A percentile compares a stretch with the other conserved stretches of the same genome.
Conservation (phyloP, 2,329 filamentous ascomycete genomes). For the Penicillium occitanis region DNA sequence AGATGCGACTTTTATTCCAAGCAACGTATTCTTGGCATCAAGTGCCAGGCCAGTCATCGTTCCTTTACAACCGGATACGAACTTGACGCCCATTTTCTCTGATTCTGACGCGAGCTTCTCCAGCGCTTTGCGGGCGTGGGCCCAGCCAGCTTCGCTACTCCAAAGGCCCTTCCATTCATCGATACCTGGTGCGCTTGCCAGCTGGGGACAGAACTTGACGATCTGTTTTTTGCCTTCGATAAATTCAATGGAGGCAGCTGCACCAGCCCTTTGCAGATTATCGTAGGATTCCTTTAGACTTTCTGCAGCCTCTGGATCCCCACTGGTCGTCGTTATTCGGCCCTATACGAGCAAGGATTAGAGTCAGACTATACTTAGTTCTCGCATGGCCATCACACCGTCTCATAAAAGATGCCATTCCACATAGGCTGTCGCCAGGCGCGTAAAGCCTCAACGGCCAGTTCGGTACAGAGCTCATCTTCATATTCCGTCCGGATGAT, state of each 20-base stretch:
- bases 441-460: slow-evolving; percentile 15
- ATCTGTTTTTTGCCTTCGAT: slow-evolving; percentile 33
- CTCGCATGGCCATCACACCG: background rate
- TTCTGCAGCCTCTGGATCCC: slow-evolving; percentile 22
- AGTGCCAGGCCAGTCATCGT: slow-evolving; percentile 44
- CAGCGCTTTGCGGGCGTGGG: slow-evolving; percentile 53
- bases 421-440: slow-evolving; percentile 19
- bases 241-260: slow-evolving; percentile 43
- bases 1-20: slow-evolving; percentile 47
- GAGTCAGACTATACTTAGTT: background rate
- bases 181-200: slow-evolving; percentile 53
- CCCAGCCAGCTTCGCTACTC: slow-evolving; percentile 51
- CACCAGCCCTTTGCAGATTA: slow-evolving; percentile 18
- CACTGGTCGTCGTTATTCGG: slow-evolving; percentile 8
- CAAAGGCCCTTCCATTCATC: slow-evolving; percentile 51
- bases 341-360: background rate
- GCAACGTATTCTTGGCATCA: slow-evolving; percentile 39
- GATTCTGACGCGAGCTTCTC: slow-evolving; percentile 49
- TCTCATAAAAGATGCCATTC: slow-evolving; percentile 17
- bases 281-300: slow-evolving; percentile 17
- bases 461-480: slow-evolving; percentile 15
- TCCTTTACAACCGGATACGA: slow-evolving; percentile 44
- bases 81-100: slow-evolving; percentile 47
- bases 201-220: slow-evolving; percentile 49
- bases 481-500: slow-evolving; percentile 33